These are phyloP conservation scores for Phyllosticta paracitricarpa DNA, from an alignment of 2,329 filamentous ascomycete genomes.

Conservation along the genomic window DNA sequence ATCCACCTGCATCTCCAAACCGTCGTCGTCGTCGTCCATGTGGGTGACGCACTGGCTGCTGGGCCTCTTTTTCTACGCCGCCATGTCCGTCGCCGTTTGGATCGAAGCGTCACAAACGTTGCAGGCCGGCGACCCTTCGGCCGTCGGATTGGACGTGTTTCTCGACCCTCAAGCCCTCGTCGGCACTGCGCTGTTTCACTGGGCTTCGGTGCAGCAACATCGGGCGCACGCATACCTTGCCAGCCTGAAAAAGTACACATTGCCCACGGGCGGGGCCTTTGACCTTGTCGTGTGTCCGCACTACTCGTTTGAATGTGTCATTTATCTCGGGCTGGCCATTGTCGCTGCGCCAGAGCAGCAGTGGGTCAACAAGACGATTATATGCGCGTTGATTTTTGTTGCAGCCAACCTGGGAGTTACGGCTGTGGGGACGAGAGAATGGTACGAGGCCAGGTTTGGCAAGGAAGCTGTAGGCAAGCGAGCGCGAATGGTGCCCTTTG, in stretches of 20 bases:
- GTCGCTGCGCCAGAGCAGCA: slow-evolving; percentile 59
- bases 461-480: slow-evolving; percentile 48
- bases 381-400: slow-evolving; percentile 64
- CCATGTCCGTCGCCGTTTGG: slow-evolving; percentile 69
- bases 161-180: not conserved
- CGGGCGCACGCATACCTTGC: slow-evolving; percentile 41
- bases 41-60: slow-evolving; percentile 74
- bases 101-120: slow-evolving; percentile 52
- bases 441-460: slow-evolving; percentile 73
- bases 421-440: slow-evolving; percentile 64
- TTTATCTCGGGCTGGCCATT: slow-evolving; percentile 72
- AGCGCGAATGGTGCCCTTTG: slow-evolving; percentile 67
- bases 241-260: slow-evolving; percentile 50
- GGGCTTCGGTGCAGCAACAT: slow-evolving; percentile 65
- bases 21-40: slow-evolving; percentile 58
- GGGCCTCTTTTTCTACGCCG: slow-evolving; percentile 67
- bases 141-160: not conserved
- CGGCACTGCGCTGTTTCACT: slow-evolving; percentile 50
- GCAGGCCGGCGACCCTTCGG: not conserved
- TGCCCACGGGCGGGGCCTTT: slow-evolving; percentile 68
- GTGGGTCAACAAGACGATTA: slow-evolving; percentile 61
- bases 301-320: slow-evolving; percentile 77
- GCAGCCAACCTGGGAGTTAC: slow-evolving; percentile 71
- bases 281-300: slow-evolving; percentile 69
- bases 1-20: slow-evolving; percentile 44